phyloP scores from a whole-genome alignment of 495 filamentous ascomycete species.

The Penicillium cosmopolitanum region DNA sequence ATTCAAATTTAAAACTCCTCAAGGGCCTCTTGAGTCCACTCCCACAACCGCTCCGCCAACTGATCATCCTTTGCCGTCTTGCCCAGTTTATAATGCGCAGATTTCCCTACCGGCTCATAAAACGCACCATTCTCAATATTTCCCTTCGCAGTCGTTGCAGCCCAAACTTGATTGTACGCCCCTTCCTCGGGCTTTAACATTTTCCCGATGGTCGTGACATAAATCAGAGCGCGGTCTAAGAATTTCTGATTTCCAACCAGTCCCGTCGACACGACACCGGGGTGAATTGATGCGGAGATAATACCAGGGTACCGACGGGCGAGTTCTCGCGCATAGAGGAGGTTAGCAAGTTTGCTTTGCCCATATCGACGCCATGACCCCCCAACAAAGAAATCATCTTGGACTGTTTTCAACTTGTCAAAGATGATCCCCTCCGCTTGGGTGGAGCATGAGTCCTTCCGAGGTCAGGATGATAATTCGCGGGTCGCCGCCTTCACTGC shows the following conservation, averaged over 20 bases:
- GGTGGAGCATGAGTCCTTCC: conserved; percentile 35
- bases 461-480: conserved; percentile 50
- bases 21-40: conserved; percentile 50
- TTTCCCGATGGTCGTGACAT: conserved; percentile 18
- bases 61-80: conserved; percentile 36
- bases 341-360: conserved; percentile 70
- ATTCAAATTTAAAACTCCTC: conserved; percentile 11
- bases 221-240: conserved; percentile 17
- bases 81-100: conserved; percentile 26
- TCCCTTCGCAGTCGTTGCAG: conserved; percentile 38
- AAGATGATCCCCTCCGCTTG: conserved; percentile 57
- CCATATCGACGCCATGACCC: conserved; percentile 56
- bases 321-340: conserved; percentile 61
- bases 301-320: conserved; percentile 51
- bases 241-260: conserved; percentile 33
- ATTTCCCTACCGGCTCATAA: conserved; percentile 55
- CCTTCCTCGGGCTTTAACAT: conserved; percentile 34
- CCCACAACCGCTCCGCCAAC: conserved; percentile 56
- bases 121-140: conserved; percentile 42
- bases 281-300: conserved; percentile 46
- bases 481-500: conserved; percentile 37
- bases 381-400: conserved; percentile 14
- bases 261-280: conserved; percentile 42
- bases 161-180: conserved; percentile 60
- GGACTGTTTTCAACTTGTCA: conserved; percentile 14